Percentiles rank a stretch among this genome's conserved stretches.
Evolutionary conservation across 2,329 filamentous ascomycete genomes (phyloP).

Genomic region (Aureobasidium sp.): DNA sequence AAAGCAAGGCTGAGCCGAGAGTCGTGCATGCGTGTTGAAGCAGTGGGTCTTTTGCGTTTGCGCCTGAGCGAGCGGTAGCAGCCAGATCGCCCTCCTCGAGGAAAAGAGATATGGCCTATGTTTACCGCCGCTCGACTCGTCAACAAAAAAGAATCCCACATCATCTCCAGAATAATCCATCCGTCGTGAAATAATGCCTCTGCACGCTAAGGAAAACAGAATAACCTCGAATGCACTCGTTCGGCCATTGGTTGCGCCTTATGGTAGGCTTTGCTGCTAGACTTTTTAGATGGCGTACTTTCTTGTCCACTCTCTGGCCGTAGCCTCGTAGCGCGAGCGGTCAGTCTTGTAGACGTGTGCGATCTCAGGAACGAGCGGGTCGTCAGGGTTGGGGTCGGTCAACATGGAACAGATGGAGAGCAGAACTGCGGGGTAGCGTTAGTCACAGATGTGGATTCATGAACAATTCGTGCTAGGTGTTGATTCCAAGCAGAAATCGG

Average conservation of each 20-base stretch:
- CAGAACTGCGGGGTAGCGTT: conserved; percentile 56
- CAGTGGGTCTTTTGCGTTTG: not conserved
- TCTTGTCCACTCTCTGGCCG: conserved; percentile 94
- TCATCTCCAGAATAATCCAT: conserved; percentile 1
- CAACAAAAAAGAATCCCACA: not conserved
- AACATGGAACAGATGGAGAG: conserved; percentile 99
- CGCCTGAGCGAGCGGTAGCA: not conserved
- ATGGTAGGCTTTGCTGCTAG: not conserved
- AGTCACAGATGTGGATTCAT: conserved; percentile 16
- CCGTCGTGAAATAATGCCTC: conserved; percentile 8
- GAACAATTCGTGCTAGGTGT: not conserved
- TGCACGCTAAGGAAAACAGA: not conserved
- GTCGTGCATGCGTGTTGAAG: conserved; percentile 5
- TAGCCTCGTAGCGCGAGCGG: conserved; percentile 89
- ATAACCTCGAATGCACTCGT: not conserved
- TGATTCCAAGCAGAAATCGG: not conserved
- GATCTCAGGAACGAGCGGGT: conserved; percentile 97
- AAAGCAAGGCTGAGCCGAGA: conserved; percentile 11
- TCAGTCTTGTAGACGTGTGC: conserved; percentile 99
- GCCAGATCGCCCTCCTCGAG: not conserved
- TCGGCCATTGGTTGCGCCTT: conserved; percentile 3
- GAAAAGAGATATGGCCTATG: not conserved
- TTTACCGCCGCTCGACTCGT: not conserved
- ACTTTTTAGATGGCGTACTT: conserved; percentile 84
- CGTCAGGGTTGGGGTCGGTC: conserved; percentile 98